These are phyloP conservation scores for Citrus sp. DNA, from an alignment of 345 rosid species.

Conservation along the genomic window DNA sequence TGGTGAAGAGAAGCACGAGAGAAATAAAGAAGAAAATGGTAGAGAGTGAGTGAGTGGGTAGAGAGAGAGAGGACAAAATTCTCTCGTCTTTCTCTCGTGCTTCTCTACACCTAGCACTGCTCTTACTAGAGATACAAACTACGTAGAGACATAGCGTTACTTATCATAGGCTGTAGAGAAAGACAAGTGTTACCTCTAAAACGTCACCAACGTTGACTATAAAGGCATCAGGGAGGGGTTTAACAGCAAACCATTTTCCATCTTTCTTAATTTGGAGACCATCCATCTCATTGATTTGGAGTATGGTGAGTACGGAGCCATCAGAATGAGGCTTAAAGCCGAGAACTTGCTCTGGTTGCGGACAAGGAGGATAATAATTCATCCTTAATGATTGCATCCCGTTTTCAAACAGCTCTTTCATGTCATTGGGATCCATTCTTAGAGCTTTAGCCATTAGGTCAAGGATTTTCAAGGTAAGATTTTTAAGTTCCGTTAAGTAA, in stretches of 20 bases:
- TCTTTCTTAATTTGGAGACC: slow-evolving; percentile 61
- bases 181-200: slow-evolving; percentile 25
- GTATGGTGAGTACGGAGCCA: slow-evolving; percentile 45
- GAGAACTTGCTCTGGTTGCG: slow-evolving; percentile 43
- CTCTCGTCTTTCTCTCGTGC: too few species aligned
- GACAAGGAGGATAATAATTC: slow-evolving; percentile 66
- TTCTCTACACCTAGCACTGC: too few species aligned
- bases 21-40: too few species aligned
- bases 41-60: too few species aligned
- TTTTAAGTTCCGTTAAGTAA: not conserved
- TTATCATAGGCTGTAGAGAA: not conserved
- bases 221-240: slow-evolving; percentile 51
- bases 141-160: too few species aligned
- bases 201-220: slow-evolving; percentile 53
- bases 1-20: too few species aligned
- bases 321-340: slow-evolving; percentile 58
- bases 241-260: slow-evolving; percentile 40
- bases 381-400: slow-evolving; percentile 48
- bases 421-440: not conserved
- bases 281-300: slow-evolving; percentile 40
- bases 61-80: too few species aligned
- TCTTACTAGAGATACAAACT: too few species aligned
- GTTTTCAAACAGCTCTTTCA: slow-evolving; percentile 24
- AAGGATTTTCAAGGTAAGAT: not conserved
- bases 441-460: not conserved